These are phyloP conservation scores for Tripterygium wilfordii DNA, from an alignment of 177 flowering plant species.

Conservation along the genomic window DNA sequence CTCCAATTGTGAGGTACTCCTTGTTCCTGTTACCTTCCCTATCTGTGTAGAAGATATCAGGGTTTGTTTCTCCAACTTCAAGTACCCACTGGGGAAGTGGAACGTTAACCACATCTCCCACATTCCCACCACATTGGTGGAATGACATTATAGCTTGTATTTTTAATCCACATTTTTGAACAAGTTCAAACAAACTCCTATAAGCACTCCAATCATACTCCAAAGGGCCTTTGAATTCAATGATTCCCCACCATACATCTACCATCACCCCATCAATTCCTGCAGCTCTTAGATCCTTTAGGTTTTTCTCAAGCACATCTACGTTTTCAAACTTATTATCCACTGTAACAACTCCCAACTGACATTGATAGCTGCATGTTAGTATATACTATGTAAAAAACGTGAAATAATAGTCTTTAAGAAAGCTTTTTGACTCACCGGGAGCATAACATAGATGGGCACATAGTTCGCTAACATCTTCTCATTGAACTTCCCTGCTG, in stretches of 20 bases:
- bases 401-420: not conserved
- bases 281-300: conserved; percentile 47
- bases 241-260: conserved; percentile 94
- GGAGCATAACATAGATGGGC: conserved; percentile 79
- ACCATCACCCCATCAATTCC: conserved; percentile 87
- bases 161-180: conserved; percentile 51
- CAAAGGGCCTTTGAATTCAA: conserved; percentile 69
- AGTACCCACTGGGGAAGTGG: conserved; percentile 80
- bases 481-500: conserved; percentile 15
- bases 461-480: conserved; percentile 65
- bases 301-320: conserved; percentile 44
- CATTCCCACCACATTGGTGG: conserved; percentile 83
- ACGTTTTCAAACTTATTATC: conserved; percentile 43
- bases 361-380: not conserved
- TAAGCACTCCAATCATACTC: conserved; percentile 76
- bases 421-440: conserved; percentile 32
- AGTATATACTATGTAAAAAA: not conserved
- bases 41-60: conserved; percentile 78
- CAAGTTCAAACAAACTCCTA: conserved; percentile 50
- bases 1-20: conserved; percentile 66
- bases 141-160: conserved; percentile 90
- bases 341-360: conserved; percentile 57
- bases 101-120: conserved; percentile 64
- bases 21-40: conserved; percentile 45
- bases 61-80: conserved; percentile 52